phyloP scores from a whole-genome alignment of 257 asterid species.

The Solanum raphanifolium region DNA sequence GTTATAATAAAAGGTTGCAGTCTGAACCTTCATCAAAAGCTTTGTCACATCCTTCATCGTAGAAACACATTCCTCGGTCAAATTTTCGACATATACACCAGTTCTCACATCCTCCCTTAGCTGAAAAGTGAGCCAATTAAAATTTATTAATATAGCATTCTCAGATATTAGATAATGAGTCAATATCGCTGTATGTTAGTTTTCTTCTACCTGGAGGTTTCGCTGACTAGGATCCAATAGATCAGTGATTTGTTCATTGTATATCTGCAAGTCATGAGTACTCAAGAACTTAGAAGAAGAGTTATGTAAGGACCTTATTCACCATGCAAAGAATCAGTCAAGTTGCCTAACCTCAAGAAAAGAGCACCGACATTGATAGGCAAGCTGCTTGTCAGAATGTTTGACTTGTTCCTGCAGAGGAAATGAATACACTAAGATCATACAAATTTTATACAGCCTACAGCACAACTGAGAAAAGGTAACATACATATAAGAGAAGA shows the following conservation, averaged over 20 bases:
- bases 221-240: constrained; percentile 86
- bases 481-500: background rate
- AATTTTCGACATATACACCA: constrained; percentile 95
- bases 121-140: constrained; percentile 32
- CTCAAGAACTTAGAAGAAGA: background rate
- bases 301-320: background rate
- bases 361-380: constrained; percentile 91
- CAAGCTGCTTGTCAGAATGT: constrained; percentile 71
- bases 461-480: background rate
- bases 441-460: background rate
- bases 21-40: constrained; percentile 75
- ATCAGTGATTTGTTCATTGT: constrained; percentile 98
- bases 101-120: constrained; percentile 84
- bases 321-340: background rate
- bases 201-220: constrained; percentile 75
- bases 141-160: background rate
- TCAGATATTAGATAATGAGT: background rate
- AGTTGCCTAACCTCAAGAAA: constrained; percentile 74
- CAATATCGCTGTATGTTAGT: background rate
- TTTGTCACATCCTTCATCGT: constrained; percentile 82
- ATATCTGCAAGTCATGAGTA: constrained; percentile 48
- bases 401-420: constrained; percentile 75
- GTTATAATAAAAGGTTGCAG: background rate
- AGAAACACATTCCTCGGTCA: constrained; percentile 85
- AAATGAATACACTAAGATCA: background rate